These are phyloP conservation scores for Parasarocladium wereldwijsianum DNA, from an alignment of 2,329 filamentous ascomycete species.

Conservation along the genomic window DNA sequence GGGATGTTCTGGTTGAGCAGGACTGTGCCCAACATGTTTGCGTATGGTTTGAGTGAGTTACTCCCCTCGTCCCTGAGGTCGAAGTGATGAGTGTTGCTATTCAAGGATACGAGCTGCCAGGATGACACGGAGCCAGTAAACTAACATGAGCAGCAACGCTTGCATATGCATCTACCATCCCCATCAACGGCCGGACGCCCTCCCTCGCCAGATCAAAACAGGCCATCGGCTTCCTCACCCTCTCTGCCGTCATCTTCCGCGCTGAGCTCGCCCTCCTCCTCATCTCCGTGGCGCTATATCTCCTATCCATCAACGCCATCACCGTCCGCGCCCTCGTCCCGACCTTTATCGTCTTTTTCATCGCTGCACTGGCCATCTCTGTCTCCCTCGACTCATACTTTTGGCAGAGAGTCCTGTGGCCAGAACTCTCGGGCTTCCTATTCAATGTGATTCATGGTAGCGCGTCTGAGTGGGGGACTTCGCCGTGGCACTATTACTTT, in stretches of 20 bases:
- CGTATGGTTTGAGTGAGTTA: slow-evolving; percentile 65
- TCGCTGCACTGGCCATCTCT: slow-evolving; percentile 53
- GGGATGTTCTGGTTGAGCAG: slow-evolving; percentile 83
- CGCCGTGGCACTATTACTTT: slow-evolving; percentile 80
- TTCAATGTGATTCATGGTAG: slow-evolving; percentile 81
- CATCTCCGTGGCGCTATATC: slow-evolving; percentile 46
- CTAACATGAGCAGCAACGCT: slow-evolving; percentile 41
- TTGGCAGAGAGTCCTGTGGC: slow-evolving; percentile 82
- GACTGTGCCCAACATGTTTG: slow-evolving; percentile 92
- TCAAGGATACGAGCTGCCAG: too few relatives aligned
- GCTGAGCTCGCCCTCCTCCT: slow-evolving; percentile 79
- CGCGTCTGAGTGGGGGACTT: slow-evolving; percentile 76
- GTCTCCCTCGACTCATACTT: slow-evolving; percentile 80
- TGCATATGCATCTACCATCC: slow-evolving; percentile 36
- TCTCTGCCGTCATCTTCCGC: slow-evolving; percentile 74
- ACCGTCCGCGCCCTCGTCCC: slow-evolving; percentile 44
- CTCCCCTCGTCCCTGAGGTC: background rate
- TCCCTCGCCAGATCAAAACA: slow-evolving; percentile 35
- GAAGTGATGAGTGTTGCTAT: too few relatives aligned
- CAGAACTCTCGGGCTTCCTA: slow-evolving; percentile 76
- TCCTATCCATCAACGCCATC: slow-evolving; percentile 42
- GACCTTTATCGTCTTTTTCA: slow-evolving; percentile 49
- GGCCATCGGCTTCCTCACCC: slow-evolving; percentile 60
- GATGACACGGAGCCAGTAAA: too few relatives aligned
- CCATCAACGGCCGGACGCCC: slow-evolving; percentile 15